These are phyloP conservation scores for Schwanniomyces vanrijiae DNA, from an alignment of 805 yeast species.

Conservation along the genomic window DNA sequence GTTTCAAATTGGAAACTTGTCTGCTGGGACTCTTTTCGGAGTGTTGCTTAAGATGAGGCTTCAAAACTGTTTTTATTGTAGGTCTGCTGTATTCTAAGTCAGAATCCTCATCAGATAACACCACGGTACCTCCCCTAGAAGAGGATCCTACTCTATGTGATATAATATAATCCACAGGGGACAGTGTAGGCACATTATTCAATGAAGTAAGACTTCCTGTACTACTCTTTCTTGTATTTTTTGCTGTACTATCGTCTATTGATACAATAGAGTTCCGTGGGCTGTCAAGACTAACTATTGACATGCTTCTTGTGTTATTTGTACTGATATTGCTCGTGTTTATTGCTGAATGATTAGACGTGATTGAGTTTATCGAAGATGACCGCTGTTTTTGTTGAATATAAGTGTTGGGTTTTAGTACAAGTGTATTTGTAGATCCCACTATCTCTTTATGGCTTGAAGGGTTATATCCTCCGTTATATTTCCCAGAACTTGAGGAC, in stretches of 20 bases:
- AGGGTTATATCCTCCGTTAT: conserved; percentile 12
- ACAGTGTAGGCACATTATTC: conserved; percentile 5
- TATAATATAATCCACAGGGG: background rate
- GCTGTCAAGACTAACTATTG: conserved; percentile 37
- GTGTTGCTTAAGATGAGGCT: conserved; percentile 3
- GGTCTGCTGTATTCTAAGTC: conserved; percentile 25
- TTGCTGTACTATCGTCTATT: conserved; percentile 30
- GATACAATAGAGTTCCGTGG: conserved; percentile 43
- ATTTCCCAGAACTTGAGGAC: conserved; percentile 5
- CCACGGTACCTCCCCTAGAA: conserved; percentile 15
- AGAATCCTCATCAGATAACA: conserved; percentile 39
- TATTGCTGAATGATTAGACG: conserved; percentile 23
- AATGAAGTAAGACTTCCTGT: conserved; percentile 19
- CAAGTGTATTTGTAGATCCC: conserved; percentile 8
- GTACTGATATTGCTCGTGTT: conserved; percentile 10
- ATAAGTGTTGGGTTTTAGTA: conserved; percentile 12
- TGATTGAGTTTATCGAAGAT: conserved; percentile 31
- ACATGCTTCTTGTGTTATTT: conserved; percentile 31
- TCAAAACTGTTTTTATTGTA: conserved; percentile 14
- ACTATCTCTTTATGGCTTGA: conserved; percentile 10
- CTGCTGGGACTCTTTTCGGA: background rate
- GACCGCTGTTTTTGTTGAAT: conserved; percentile 26
- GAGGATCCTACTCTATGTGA: background rate
- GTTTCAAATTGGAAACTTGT: conserved; percentile 11
- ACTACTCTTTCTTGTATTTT: conserved; percentile 36